Conservation (phyloP, 176 grass and related monocot genomes). For the Chloris gayana region DNA sequence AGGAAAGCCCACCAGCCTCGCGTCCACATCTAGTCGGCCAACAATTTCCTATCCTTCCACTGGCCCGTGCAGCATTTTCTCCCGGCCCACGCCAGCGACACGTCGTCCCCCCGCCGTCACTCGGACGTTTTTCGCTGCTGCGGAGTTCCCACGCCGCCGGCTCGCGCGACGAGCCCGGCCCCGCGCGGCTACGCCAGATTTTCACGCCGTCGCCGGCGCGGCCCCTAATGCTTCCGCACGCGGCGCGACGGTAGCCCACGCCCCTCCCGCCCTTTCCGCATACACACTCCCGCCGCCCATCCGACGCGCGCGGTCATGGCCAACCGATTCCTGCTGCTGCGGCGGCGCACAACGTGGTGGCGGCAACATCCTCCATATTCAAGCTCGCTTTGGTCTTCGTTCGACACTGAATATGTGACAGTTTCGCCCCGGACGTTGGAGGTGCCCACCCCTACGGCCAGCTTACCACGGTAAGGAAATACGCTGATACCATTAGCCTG, state of each 20-base stretch:
- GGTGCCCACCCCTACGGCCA: not conserved
- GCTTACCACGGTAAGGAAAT: constrained; percentile 39
- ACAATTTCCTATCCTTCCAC: not conserved
- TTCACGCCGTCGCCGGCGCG: not conserved
- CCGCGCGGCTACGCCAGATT: not conserved
- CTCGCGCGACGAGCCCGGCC: not conserved
- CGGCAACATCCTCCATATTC: not conserved
- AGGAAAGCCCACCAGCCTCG: not conserved
- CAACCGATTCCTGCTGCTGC: constrained; percentile 30
- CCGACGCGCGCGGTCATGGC: constrained; percentile 31
- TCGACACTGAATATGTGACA: not conserved
- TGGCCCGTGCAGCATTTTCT: not conserved
- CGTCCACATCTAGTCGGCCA: not conserved
- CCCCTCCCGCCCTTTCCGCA: not conserved
- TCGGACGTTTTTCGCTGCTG: not conserved
- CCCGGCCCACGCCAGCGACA: not conserved
- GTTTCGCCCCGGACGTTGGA: not conserved
- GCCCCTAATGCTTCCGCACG: not conserved
- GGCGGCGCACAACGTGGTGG: not conserved
- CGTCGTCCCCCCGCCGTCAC: not conserved
- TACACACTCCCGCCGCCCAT: not conserved
- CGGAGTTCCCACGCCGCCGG: not conserved
- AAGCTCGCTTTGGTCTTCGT: not conserved
- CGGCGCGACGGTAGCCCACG: not conserved
- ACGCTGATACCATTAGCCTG: not conserved